These are phyloP conservation scores for Quercus gilva DNA, from an alignment of 306 rosid genomes.

Conservation along the genomic window DNA sequence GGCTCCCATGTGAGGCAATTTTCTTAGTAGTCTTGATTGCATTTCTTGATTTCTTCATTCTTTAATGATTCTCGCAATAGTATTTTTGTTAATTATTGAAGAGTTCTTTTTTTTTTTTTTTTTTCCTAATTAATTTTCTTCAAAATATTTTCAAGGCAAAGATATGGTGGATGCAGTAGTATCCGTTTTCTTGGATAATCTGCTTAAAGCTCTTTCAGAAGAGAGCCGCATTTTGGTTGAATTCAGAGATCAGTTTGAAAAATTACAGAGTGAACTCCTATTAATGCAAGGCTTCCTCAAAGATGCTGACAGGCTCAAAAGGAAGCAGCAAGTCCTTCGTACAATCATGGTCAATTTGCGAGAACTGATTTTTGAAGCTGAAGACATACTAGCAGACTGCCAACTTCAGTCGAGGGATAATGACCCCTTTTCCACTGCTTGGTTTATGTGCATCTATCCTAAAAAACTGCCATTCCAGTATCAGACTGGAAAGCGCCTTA, in stretches of 20 bases:
- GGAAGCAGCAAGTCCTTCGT: slow-evolving; percentile 17
- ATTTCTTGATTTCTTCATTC: neutral
- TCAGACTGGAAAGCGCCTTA: slow-evolving; percentile 21
- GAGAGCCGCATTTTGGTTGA: slow-evolving; percentile 20
- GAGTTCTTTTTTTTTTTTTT: neutral
- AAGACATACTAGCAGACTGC: slow-evolving; percentile 38
- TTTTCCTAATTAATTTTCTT: neutral
- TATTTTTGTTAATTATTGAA: neutral
- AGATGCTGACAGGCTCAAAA: slow-evolving; percentile 28
- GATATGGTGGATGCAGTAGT: slow-evolving; percentile 39
- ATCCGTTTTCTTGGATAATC: slow-evolving; percentile 24
- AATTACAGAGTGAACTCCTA: slow-evolving; percentile 25
- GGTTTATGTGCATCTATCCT: slow-evolving; percentile 22
- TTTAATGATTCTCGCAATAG: neutral
- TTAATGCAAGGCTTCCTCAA: slow-evolving; percentile 35
- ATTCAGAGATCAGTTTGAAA: slow-evolving; percentile 30
- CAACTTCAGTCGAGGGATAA: slow-evolving; percentile 18
- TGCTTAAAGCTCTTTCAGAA: slow-evolving; percentile 30
- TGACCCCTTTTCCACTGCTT: slow-evolving; percentile 14
- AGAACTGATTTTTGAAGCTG: slow-evolving; percentile 31
- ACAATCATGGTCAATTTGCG: slow-evolving; percentile 3
- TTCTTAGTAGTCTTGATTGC: neutral
- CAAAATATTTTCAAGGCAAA: neutral
- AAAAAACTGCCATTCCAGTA: slow-evolving; percentile 17
- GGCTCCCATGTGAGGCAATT: too few relatives aligned